A percentile compares a stretch with the other conserved stretches of the same genome.
These are phyloP conservation scores for Nymphaea thermarum DNA, from an alignment of 164 flowering plant species.

Conservation along the genomic window DNA sequence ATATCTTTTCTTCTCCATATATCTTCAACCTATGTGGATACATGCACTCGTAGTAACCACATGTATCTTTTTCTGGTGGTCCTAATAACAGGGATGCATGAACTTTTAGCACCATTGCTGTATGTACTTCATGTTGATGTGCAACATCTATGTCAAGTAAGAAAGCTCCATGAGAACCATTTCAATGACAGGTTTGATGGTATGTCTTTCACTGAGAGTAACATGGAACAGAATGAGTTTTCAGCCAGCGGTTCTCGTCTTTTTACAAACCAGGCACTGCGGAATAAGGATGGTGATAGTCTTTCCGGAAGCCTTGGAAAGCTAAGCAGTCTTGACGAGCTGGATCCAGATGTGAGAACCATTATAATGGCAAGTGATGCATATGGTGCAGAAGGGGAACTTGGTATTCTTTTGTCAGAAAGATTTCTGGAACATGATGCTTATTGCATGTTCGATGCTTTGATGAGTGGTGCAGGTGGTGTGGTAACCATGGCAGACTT, in stretches of 20 bases:
- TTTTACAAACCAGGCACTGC: conserved; percentile 9
- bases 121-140: conserved; percentile 89
- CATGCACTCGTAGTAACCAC: too few relatives aligned
- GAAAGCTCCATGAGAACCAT: conserved; percentile 60
- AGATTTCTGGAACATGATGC: conserved; percentile 98
- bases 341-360: conserved; percentile 55
- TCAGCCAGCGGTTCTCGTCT: conserved; percentile 21
- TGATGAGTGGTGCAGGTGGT: conserved; percentile 74
- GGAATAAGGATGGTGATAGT: conserved; percentile 22
- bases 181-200: conserved; percentile 85
- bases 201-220: conserved; percentile 47
- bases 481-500: conserved; percentile 75
- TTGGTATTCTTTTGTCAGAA: conserved; percentile 80
- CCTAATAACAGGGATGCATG: conserved; percentile 73
- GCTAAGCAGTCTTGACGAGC: conserved; percentile 36
- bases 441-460: conserved; percentile 86
- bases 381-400: conserved; percentile 96
- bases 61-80: not conserved
- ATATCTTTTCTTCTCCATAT: too few relatives aligned
- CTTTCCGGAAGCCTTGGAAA: conserved; percentile 22
- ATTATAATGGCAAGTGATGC: conserved; percentile 73
- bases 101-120: conserved; percentile 85
- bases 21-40: too few relatives aligned
- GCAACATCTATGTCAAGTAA: conserved; percentile 56
- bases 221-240: conserved; percentile 36